A percentile compares a stretch with the other conserved stretches of the same genome.
Conservation (phyloP, 2,329 filamentous ascomycete species). For the Hymenoscyphus albidus region DNA sequence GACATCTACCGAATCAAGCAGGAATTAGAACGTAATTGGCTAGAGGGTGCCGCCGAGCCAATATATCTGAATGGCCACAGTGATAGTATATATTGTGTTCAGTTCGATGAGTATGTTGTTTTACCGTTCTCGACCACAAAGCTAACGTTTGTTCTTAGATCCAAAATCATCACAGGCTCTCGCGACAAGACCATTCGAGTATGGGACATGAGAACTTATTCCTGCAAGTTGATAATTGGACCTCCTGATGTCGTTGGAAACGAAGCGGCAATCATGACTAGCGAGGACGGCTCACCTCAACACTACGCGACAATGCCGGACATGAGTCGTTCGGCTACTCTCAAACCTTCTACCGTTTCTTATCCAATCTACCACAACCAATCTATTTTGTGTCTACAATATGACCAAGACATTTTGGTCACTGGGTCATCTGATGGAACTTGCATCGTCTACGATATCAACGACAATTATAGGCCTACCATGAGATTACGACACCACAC, state of each 20-base stretch:
- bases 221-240: slow-evolving; percentile 83
- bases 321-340: slow-evolving; percentile 39
- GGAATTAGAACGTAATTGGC: slow-evolving; percentile 76
- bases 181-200: slow-evolving; percentile 93
- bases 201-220: slow-evolving; percentile 88
- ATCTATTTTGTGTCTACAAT: slow-evolving; percentile 92
- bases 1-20: slow-evolving; percentile 75
- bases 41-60: slow-evolving; percentile 69
- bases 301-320: slow-evolving; percentile 52
- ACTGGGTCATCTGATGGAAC: slow-evolving; percentile 91
- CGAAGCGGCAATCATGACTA: slow-evolving; percentile 45
- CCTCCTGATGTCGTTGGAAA: slow-evolving; percentile 62
- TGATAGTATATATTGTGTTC: slow-evolving; percentile 95
- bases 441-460: slow-evolving; percentile 87
- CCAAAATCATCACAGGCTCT: slow-evolving; percentile 95
- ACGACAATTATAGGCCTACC: slow-evolving; percentile 73
- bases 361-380: slow-evolving; percentile 74
- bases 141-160: slow-evolving; percentile 45
- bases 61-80: slow-evolving; percentile 90
- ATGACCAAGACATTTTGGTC: slow-evolving; percentile 87
- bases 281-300: slow-evolving; percentile 47
- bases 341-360: slow-evolving; percentile 51
- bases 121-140: background rate
- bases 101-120: slow-evolving; percentile 82
- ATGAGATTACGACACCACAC: slow-evolving; percentile 73